Evolutionary conservation across 768 basidiomycete genomes (phyloP), one percentile per base, ranked within the genome.

Genomic region (Pleurotus salmoneostramineus): DNA sequence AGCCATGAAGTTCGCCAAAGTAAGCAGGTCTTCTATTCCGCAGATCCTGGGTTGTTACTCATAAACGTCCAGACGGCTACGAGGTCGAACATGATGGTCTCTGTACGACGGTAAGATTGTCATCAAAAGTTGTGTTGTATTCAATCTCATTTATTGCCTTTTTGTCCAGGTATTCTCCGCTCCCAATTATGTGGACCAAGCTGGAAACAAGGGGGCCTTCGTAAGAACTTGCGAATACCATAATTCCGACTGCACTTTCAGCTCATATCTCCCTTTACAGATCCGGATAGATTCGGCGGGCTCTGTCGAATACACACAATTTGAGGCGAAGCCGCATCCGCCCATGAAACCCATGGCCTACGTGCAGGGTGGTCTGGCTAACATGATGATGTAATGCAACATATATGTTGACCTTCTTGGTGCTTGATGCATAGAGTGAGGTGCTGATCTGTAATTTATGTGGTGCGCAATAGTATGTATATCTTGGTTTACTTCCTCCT

Each of bases 1-100:
- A 94, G 91, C 63, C 97, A 99, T 69, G 97, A 99, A 81, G 96
- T 98, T 56, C 85, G 97, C 59, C 91, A 94, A 79, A 84, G 89
- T 87, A 64, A 58, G 81, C 21, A 70, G 27, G 46, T 61, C 43
- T 54, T 50, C 11, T 35, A 34, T 60, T 5, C 56, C 46, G 21
- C 40, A 46, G 47, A 34, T 43, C 37, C 31, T 10, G n/a, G 42
- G 45, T 50, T 37, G 55, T 54, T 56, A 54, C 35, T 21, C 43
- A 55, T 46, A 17, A 47, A 47, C 33, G 14, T 58, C 59, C 64
- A 89, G 93, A 91, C 58, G 97, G 97, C 11, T 98, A 98, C 71
- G 87, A 95, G 62, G 80, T 98, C 56, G 97, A 98, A 68, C 97
- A 98, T 66, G 82, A 91, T 62, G 96, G 97, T 1, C 75, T 97